Base-by-base conservation (phyloP, 768 basidiomycete genomes). In the Trametes coccinea region DNA sequence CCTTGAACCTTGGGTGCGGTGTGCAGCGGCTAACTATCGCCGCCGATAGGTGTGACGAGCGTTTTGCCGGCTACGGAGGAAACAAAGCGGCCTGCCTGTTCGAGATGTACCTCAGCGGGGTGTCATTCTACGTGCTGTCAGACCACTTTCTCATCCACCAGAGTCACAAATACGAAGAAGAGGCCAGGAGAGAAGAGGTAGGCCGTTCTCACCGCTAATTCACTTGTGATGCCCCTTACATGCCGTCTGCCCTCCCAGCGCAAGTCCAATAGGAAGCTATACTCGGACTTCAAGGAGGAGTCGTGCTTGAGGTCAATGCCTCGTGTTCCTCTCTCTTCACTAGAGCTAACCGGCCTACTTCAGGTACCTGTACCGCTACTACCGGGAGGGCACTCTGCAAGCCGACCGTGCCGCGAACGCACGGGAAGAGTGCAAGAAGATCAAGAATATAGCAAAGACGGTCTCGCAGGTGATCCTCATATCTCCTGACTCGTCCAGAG, bases 81-180 rank as follows among this genome's bases (percentile, higher is more conserved):
- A 95, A 95, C 78, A 95, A 95, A 73, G 93, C 93, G 2, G 93
- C 94, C 9, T 95, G 93, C 70, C 79, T 94, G 40, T 94, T 89
- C 70, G 93, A 93, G 72, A 91, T 95, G 84, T 93, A 92, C 75
- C 77, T 95, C 6, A 87, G 91, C 11, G 93, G 93, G 2, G 82
- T 93, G 41, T 86, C 86, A 27, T 94, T 86, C 74, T 92, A 88
- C 70, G 90, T 95, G 30, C 81, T 95, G 11, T 78, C 88, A 10
- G 92, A 95, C 72, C 92, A 95, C 73, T 95, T 95, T 69, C 78
- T 95, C 62, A 85, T 94, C 51, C 93, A 95, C 72, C 92, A 93
- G 77, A 91, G 86, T 63, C 93, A 94, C 68, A 74, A 78, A 17
- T 94, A 93, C 67, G 90, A 92, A 71, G 92, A 93, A 71, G 78